phyloP scores from a whole-genome alignment of 768 basidiomycete species.

The Amanita thiersii region DNA sequence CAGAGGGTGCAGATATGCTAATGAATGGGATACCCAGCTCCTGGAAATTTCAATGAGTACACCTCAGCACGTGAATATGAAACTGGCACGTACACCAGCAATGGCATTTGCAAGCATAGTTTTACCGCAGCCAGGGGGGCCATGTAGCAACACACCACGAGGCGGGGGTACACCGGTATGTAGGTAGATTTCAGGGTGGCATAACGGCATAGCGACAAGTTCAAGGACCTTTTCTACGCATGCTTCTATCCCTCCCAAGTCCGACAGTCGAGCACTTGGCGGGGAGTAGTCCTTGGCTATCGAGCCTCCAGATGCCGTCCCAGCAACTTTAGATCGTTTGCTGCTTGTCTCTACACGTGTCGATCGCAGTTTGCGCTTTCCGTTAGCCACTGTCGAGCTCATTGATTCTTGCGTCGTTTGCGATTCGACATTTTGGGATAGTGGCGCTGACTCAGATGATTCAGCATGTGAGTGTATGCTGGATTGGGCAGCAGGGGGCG shows the following conservation, averaged over 20 bases:
- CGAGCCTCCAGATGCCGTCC: slow-evolving; percentile 17
- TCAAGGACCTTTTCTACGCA: slow-evolving; percentile 93
- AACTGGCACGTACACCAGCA: slow-evolving; percentile 63
- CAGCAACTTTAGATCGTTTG: slow-evolving; percentile 46
- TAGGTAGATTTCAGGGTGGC: slow-evolving; percentile 92
- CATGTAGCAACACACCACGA: slow-evolving; percentile 86
- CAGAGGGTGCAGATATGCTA: slow-evolving; percentile 87
- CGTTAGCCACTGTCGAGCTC: slow-evolving; percentile 11
- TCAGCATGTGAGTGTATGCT: slow-evolving; percentile 10
- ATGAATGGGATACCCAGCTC: slow-evolving; percentile 93
- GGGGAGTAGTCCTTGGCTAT: slow-evolving; percentile 61
- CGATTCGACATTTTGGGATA: slow-evolving; percentile 10
- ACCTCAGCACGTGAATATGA: background rate
- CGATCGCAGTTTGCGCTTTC: slow-evolving; percentile 60
- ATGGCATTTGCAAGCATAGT: slow-evolving; percentile 92
- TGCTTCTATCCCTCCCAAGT: slow-evolving; percentile 80
- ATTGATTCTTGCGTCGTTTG: slow-evolving; percentile 5
- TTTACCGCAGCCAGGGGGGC: slow-evolving; percentile 97
- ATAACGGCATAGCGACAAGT: slow-evolving; percentile 91
- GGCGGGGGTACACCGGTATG: slow-evolving; percentile 92
- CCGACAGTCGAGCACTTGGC: slow-evolving; percentile 68
- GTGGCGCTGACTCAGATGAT: slow-evolving; percentile 6
- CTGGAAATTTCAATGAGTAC: slow-evolving; percentile 28
- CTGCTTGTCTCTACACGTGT: slow-evolving; percentile 44
- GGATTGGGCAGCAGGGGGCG: slow-evolving; percentile 9